Conservation (phyloP, 352 stramenopile genomes). For the Pythium angustatum region DNA sequence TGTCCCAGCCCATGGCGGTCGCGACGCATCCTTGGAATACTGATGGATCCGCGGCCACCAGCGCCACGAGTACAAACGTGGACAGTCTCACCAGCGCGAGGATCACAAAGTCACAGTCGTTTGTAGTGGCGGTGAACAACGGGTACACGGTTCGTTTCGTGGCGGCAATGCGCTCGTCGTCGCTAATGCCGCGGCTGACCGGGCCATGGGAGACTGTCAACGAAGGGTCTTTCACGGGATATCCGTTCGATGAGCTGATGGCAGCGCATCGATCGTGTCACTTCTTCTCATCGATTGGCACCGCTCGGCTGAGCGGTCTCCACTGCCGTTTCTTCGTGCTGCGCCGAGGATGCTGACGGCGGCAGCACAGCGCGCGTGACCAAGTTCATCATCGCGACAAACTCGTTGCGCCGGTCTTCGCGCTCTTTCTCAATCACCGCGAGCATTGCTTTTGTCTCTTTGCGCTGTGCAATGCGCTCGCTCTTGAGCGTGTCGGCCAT, state of each 20-base stretch:
- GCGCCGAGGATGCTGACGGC: not conserved
- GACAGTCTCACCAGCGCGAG: not conserved
- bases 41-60: not conserved
- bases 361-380: not conserved
- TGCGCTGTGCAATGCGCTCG: constrained; percentile 2
- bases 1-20: not conserved
- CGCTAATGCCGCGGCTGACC: too few species aligned
- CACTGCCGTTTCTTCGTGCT: not conserved
- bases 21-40: not conserved
- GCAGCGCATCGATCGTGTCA: too few species aligned
- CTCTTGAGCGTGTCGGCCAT: constrained; percentile 9
- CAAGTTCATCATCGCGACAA: constrained; percentile 16
- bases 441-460: constrained; percentile 7
- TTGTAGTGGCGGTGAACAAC: too few species aligned
- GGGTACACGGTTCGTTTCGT: not conserved
- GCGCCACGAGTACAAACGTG: not conserved
- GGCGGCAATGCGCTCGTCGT: not conserved
- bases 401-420: constrained; percentile 7
- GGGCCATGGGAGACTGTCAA: too few species aligned
- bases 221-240: too few species aligned
- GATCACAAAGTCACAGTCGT: not conserved
- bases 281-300: not conserved
- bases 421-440: not conserved
- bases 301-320: not conserved
- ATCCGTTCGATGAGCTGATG: too few species aligned